Evolutionary conservation across 768 basidiomycete genomes (phyloP), one percentile per base, ranked within the genome.

Genomic region (Clavaria fumosa): DNA sequence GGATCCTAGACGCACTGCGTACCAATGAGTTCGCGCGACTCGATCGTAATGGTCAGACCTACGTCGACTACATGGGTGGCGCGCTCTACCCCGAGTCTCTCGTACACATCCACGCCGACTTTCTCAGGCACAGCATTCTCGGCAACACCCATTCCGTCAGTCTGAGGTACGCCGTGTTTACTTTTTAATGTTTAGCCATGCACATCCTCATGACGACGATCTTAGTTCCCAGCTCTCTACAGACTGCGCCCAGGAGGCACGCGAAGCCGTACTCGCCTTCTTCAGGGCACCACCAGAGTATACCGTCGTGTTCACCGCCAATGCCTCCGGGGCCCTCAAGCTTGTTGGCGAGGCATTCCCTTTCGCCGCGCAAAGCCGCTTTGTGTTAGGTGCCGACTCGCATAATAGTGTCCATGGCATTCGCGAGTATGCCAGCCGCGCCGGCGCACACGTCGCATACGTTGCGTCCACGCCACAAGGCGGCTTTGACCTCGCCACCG

Each of bases 331-430:
- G 4, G 82, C 84, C 1, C 62, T 89, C 47, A 86, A 85, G 49
- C 66, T 89, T 22, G 68, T 88, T 27, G 85, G 83, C 23, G 84
- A 89, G 54, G 63, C 81, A 0, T 89, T 75, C 47, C 80, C 78
- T 0, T 88, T 85, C 49, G 53, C 51, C 3, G 58, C 58, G 26
- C 67, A 62, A n/a, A 69, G 74, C 35, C 56, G 54, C 32, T 76
- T 74, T 48, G 67, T 88, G 35, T 71, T 88, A 39, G 70, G 78
- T 14, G 64, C 68, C 11, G 84, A 89, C 55, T 78, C 80, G 5
- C 85, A 89, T 53, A 86, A 85, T 49, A 84, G 80, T 43, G 75
- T 86, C 14, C 78, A 86, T 46, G 83, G 83, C 6, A 78, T 86
- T 42, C 67, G 84, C 30, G 66, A 79, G 55, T 88, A 71, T 48